phyloP scores from a whole-genome alignment of 2,329 filamentous ascomycete genomes.

The Lecanosticta acicola region DNA sequence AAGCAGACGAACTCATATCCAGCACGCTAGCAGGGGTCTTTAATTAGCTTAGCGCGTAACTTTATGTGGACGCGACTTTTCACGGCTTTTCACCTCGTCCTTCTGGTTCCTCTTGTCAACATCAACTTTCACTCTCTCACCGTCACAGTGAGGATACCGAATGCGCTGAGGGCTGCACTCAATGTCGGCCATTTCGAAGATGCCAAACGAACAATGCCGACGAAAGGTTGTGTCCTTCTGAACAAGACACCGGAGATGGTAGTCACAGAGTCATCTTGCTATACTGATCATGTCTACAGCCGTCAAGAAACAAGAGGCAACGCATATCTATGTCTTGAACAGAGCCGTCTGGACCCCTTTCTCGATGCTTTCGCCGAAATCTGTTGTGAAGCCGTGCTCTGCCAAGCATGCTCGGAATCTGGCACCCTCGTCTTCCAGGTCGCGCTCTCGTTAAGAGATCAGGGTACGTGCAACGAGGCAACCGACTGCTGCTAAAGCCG shows the following conservation, averaged over 20 bases:
- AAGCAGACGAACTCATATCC: background rate
- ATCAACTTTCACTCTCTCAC: no score
- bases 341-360: slow-evolving; percentile 13
- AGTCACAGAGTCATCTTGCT: no score
- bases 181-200: no score
- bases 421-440: slow-evolving; percentile 43
- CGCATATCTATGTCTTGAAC: slow-evolving; percentile 9
- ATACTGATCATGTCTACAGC: no score
- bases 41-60: background rate
- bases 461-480: slow-evolving; percentile 42
- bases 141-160: no score
- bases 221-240: no score
- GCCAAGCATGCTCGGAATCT: slow-evolving; percentile 42
- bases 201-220: no score
- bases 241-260: no score
- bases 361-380: slow-evolving; percentile 14
- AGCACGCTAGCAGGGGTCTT: background rate
- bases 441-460: slow-evolving; percentile 41
- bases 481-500: slow-evolving; percentile 46
- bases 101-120: no score
- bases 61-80: background rate
- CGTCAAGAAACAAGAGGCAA: no score
- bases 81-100: background rate
- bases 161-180: no score
- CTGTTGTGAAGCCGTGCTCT: slow-evolving; percentile 35